phyloP scores from a whole-genome alignment of 352 stramenopile genomes.

The Phytophthora idaei region DNA sequence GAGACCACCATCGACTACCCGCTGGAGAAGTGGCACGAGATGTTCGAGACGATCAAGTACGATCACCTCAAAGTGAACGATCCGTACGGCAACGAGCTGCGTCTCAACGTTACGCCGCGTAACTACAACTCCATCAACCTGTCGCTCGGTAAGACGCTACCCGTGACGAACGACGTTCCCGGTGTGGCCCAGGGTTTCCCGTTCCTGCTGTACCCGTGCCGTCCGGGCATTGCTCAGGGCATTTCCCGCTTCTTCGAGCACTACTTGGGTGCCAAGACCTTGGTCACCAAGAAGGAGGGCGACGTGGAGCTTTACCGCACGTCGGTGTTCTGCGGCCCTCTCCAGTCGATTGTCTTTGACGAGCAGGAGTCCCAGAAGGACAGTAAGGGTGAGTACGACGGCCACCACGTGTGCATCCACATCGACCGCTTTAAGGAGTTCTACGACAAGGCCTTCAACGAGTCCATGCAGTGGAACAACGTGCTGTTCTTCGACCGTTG shows the following conservation, averaged over 20 bases:
- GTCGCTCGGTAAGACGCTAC: conserved; percentile 58
- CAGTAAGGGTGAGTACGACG: conserved; percentile 72
- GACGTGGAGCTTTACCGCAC: conserved; percentile 48
- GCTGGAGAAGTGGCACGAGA: conserved; percentile 57
- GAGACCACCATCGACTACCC: conserved; percentile 57
- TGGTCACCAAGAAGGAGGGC: conserved; percentile 46
- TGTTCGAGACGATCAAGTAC: conserved; percentile 54
- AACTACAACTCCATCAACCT: conserved; percentile 68
- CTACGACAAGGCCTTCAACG: conserved; percentile 62
- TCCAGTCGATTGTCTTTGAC: conserved; percentile 72
- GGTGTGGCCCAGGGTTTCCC: conserved; percentile 59
- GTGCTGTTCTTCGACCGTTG: conserved; percentile 74
- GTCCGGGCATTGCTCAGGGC: conserved; percentile 57
- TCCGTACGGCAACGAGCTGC: conserved; percentile 66
- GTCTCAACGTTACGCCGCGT: conserved; percentile 56
- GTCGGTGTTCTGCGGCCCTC: conserved; percentile 54
- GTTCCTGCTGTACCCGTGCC: conserved; percentile 65
- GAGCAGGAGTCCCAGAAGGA: conserved; percentile 56
- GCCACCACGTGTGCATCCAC: conserved; percentile 79
- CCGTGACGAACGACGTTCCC: conserved; percentile 47
- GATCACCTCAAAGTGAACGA: conserved; percentile 69
- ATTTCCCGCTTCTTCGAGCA: conserved; percentile 77
- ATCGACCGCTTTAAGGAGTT: conserved; percentile 72
- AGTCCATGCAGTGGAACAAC: conserved; percentile 78
- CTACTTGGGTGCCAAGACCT: conserved; percentile 63